Conservation (phyloP, 1,284 basidiomycete species). For the Vanrija humicola region DNA sequence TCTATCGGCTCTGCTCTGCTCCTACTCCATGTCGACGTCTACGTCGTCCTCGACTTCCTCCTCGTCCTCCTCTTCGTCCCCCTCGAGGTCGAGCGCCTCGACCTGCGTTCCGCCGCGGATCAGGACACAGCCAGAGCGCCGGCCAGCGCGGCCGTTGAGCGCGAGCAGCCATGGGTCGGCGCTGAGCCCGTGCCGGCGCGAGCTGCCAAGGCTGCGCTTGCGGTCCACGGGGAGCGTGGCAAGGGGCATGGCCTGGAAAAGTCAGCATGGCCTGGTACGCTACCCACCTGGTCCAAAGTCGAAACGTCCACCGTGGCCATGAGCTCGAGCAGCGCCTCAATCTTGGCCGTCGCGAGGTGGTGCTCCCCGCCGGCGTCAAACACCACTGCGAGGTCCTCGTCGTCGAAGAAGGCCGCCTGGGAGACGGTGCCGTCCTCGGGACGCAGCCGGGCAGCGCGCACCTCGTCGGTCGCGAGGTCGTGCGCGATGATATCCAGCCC, state of each 20-base stretch:
- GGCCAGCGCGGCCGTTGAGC: conserved; percentile 34
- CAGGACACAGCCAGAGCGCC: conserved; percentile 34
- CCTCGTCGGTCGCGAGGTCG: not conserved
- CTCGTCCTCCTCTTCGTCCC: conserved; percentile 33
- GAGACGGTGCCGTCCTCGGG: not conserved
- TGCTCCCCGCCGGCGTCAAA: conserved; percentile 14
- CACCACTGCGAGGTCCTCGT: conserved; percentile 33
- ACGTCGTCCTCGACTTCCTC: conserved; percentile 24
- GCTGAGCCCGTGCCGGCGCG: not conserved
- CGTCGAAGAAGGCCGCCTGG: conserved; percentile 36
- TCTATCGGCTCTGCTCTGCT: conserved; percentile 6
- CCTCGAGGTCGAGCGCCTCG: conserved; percentile 38
- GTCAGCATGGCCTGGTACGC: not conserved
- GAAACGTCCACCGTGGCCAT: not conserved
- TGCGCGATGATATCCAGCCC: not conserved
- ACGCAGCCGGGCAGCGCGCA: not conserved
- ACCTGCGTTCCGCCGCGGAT: conserved; percentile 25
- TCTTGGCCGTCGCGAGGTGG: conserved; percentile 20
- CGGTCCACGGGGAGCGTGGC: conserved; percentile 11
- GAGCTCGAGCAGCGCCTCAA: not conserved
- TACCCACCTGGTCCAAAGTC: conserved; percentile 4
- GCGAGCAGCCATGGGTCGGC: conserved; percentile 21
- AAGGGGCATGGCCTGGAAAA: not conserved
- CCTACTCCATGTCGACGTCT: conserved; percentile 11
- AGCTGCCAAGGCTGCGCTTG: conserved; percentile 11